Evolutionary conservation across 768 basidiomycete genomes (phyloP).

Genomic region (Nevesoporus exiguus): DNA sequence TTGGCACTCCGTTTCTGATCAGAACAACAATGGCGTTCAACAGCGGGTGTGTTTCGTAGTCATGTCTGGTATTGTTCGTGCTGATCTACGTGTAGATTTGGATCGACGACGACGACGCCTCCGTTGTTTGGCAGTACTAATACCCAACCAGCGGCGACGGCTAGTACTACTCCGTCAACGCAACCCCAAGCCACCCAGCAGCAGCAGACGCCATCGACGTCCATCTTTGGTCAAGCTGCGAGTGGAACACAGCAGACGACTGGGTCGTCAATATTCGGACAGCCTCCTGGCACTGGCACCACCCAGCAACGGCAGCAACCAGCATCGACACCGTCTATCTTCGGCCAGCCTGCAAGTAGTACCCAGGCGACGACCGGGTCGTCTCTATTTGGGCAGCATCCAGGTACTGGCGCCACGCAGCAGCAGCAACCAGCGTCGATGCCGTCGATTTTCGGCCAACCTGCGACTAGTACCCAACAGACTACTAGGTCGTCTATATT

Average conservation of each 20-base stretch:
- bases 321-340: constrained; percentile 25
- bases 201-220: constrained; percentile 21
- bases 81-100: constrained; percentile 25
- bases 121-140: constrained; percentile 22
- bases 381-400: constrained; percentile 13
- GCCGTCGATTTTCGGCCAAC: constrained; percentile 12
- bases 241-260: too few relatives aligned
- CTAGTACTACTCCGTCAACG: constrained; percentile 6
- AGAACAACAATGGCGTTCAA: constrained; percentile 19
- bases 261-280: constrained; percentile 40
- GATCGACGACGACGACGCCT: constrained; percentile 40
- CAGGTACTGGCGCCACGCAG: constrained; percentile 3
- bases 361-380: constrained; percentile 3
- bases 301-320: constrained; percentile 22
- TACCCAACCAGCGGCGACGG: constrained; percentile 26
- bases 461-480: constrained; percentile 5
- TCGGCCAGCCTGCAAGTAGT: constrained; percentile 17
- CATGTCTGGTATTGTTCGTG: background rate
- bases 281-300: constrained; percentile 18
- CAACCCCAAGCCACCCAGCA: constrained; percentile 23
- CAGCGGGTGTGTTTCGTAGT: constrained; percentile 14
- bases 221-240: too few relatives aligned
- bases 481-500: background rate
- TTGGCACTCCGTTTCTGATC: background rate
- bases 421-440: constrained; percentile 10